Evolutionary conservation across 768 basidiomycete genomes (phyloP).

Genomic region (Lentinula lateritia): DNA sequence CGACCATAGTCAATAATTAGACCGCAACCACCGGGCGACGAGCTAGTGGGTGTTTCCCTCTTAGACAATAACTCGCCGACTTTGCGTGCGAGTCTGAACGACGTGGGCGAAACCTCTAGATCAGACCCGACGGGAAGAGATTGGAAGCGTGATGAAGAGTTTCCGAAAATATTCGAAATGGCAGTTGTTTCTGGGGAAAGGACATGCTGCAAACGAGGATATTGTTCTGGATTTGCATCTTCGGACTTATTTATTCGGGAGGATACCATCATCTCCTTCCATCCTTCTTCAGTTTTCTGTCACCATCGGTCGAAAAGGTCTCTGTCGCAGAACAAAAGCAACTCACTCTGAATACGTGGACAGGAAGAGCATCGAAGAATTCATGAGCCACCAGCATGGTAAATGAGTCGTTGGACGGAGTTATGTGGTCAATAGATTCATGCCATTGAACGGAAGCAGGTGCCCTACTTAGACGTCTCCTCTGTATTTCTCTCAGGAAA

Average conservation of each 20-base stretch:
- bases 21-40: conserved; percentile 46
- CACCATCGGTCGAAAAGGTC: neutral
- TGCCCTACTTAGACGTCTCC: conserved; percentile 35
- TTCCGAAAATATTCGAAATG: conserved; percentile 48
- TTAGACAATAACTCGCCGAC: conserved; percentile 56
- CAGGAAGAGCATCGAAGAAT: conserved; percentile 94
- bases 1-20: conserved; percentile 90
- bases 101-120: conserved; percentile 75
- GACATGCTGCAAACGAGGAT: conserved; percentile 34
- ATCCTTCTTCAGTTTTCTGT: conserved; percentile 75
- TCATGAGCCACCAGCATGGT: conserved; percentile 93
- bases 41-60: neutral
- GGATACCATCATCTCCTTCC: conserved; percentile 77
- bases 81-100: conserved; percentile 62
- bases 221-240: conserved; percentile 53
- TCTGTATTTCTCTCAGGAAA: conserved; percentile 61
- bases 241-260: conserved; percentile 18
- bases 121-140: conserved; percentile 62
- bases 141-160: conserved; percentile 66
- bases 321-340: neutral
- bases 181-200: conserved; percentile 43
- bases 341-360: conserved; percentile 81
- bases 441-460: conserved; percentile 57
- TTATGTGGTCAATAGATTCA: conserved; percentile 64
- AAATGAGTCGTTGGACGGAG: conserved; percentile 43